Base-by-base conservation (phyloP, 805 yeast species). In the Scheffersomyces coipomensis region DNA sequence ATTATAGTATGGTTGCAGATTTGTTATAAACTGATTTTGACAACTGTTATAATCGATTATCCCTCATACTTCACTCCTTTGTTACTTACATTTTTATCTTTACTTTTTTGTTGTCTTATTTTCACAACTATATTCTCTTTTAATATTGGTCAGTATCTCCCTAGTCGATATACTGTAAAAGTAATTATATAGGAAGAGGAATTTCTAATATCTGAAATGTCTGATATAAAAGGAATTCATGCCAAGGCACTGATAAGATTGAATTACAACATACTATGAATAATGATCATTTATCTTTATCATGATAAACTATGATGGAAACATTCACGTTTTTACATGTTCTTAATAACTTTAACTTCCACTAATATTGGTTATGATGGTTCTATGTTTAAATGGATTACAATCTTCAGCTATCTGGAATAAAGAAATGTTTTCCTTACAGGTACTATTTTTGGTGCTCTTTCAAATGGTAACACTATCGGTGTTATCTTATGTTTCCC, bases 281-380 rank as follows among this genome's bases (percentile, higher is more conserved):
- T 21, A 21, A 21, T 25, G 13, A 9, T 25, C 10, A 35, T 48
- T 22, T 53, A 43, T 32, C 37, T 49, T 21, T 38, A 40, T 24
- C 35, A 34, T 9, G 59, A 52, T 19, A 49, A 55, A 22, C 56
- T 56, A 8, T 65, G 66, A 66, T 63, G 48, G 43, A 51, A 47
- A 23, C 66, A 65, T 11, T 60, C 62, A 8, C 73, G 68, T 43
- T 44, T 58, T 25, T 51, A 65, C 5, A 52, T 76, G 21, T 56
- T 72, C 31, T 55, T 73, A 22, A 60, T 68, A 38, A 65, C 77
- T 18, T 53, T 75, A 30, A 62, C 76, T 19, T 68, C 80, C 10
- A 68, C 78, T 36, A 73, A 71, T 46, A 68, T 62, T 33, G 77
- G 78, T 42, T 73, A 64, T 45, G 78, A 73, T 53, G 75, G 74